Evolutionary conservation across 768 basidiomycete species (phyloP), one percentile per base, ranked within the genome.

Genomic region (Lactarius trivialis): DNA sequence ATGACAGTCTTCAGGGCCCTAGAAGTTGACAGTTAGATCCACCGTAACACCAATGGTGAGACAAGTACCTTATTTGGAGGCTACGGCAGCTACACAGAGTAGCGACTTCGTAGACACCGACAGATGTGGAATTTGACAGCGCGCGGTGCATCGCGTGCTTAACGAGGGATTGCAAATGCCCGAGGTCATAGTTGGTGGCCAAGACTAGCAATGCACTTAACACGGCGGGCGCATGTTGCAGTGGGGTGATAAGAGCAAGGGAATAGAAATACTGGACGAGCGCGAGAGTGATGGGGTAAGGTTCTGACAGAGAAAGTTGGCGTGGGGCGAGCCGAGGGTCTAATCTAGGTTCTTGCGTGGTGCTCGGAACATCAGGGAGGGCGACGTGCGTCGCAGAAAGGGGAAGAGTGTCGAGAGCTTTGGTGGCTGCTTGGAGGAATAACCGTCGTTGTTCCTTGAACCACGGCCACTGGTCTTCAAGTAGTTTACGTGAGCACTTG

Each of bases 391-490:
- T 83, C 1, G 82, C 70, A 14, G 85, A 83, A 3, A 77, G 70
- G 0, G 89, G 87, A 49, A 90, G 73, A 8, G 76, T 73, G 49
- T 86, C 83, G 48, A 88, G 75, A 7, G 82, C 79, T 30, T 75
- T 76, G 50, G 75, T 75, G 1, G 89, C 89, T 9, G 76, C 79
- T 56, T 82, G 78, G 37, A 86, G 67, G 69, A 90, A 85, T 55
- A 76, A 76, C 56, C 76, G 71, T 21, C 87, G 76, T 70, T 91
- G 86, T 56, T 85, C 82, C 67, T 82, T 82, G 79, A 99, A 94
- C 96, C 96, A 99, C 1, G 89, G 85, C 96, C 96, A 99, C 36
- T 95, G 82, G 36, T 93, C 88, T 70, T 91, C 88, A 32, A 99
- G 77, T n/a, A 93, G 71, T 71, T 82, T 85, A 52, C 92, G 81